These are phyloP conservation scores for Fusarium tuaranense DNA, from an alignment of 2,329 filamentous ascomycete genomes.

Conservation along the genomic window DNA sequence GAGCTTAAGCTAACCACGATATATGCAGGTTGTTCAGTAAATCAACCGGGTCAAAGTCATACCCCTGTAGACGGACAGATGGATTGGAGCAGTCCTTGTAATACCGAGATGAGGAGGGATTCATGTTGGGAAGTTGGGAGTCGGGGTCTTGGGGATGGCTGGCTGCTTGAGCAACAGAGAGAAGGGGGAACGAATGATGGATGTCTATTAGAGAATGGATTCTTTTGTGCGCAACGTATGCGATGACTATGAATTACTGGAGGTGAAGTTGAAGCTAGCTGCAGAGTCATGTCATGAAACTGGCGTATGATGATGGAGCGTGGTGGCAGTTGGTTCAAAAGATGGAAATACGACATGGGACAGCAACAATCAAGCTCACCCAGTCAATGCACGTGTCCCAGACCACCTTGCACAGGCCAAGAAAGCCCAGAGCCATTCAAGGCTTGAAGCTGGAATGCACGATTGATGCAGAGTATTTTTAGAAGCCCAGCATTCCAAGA, in stretches of 20 bases:
- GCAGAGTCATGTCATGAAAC: conserved; percentile 1
- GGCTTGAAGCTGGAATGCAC: conserved; percentile 7
- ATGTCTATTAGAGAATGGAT: conserved; percentile 44
- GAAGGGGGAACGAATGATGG: conserved; percentile 34
- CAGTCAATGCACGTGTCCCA: neutral
- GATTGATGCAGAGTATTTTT: conserved; percentile 34
- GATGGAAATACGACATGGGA: neutral
- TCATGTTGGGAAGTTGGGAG: conserved; percentile 36
- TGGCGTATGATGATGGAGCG: neutral
- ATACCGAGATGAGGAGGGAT: conserved; percentile 37
- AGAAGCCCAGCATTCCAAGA: conserved; percentile 17
- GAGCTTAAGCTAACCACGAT: conserved; percentile 25
- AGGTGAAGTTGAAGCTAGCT: neutral
- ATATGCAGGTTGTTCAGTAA: conserved; percentile 51
- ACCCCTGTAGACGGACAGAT: conserved; percentile 32
- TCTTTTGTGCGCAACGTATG: conserved; percentile 22
- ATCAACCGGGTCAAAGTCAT: conserved; percentile 25
- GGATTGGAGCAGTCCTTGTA: conserved; percentile 36
- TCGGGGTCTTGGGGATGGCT: conserved; percentile 34
- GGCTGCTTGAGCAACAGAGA: conserved; percentile 35
- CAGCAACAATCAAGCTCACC: conserved; percentile 10
- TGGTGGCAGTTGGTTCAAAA: neutral
- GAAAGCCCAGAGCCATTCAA: conserved; percentile 3
- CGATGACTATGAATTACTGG: conserved; percentile 1
- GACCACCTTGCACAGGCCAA: neutral